phyloP scores from a whole-genome alignment of 2,329 filamentous ascomycete species.

The Pseudogymnoascus sp. region DNA sequence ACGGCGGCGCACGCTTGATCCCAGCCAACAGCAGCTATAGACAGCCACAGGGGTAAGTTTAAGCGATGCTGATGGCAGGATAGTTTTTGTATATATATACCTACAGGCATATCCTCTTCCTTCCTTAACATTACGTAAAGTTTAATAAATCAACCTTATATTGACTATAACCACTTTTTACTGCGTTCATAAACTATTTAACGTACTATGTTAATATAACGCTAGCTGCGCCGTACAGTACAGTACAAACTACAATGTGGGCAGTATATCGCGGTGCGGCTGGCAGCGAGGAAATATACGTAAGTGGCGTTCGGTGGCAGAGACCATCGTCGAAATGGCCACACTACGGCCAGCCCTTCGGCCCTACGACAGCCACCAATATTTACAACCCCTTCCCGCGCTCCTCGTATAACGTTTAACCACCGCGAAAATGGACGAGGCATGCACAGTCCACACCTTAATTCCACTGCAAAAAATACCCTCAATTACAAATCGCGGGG shows the following conservation, averaged over 20 bases:
- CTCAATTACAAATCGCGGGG: not conserved
- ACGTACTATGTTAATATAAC: no score
- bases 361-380: not conserved
- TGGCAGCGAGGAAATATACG: not conserved
- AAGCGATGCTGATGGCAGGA: not conserved
- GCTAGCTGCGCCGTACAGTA: not conserved
- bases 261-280: not conserved
- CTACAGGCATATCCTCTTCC: not conserved
- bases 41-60: not conserved
- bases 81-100: not conserved
- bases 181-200: no score
- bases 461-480: not conserved
- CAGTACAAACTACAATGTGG: not conserved
- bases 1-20: not conserved
- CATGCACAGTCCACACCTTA: slow-evolving; percentile 3
- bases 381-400: not conserved
- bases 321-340: not conserved
- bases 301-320: not conserved
- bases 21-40: not conserved
- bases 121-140: no score
- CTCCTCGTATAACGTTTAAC: not conserved
- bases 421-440: not conserved
- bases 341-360: not conserved
- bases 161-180: not conserved
- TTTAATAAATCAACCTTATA: not conserved